phyloP scores from a whole-genome alignment of 2,329 filamentous ascomycete genomes.

The Penicillium glabrum region DNA sequence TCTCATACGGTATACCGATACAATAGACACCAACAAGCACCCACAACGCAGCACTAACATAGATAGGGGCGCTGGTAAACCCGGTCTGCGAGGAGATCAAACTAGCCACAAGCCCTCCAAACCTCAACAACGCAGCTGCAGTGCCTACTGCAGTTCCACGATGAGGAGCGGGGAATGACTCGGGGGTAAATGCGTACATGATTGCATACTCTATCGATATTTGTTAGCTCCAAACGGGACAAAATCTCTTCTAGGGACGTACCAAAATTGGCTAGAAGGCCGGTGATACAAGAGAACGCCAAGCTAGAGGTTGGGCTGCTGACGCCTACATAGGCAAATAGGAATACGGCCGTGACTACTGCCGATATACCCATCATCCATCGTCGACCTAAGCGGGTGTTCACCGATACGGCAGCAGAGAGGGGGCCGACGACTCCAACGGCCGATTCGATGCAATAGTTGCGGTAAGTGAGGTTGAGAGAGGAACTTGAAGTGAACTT shows the following conservation, averaged over 20 bases:
- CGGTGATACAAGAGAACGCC: conserved; percentile 43
- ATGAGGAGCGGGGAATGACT: conserved; percentile 29
- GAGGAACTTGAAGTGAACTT: conserved; percentile 31
- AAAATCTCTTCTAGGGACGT: background rate
- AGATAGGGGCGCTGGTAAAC: conserved; percentile 47
- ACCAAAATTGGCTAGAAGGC: conserved; percentile 45
- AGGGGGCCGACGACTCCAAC: conserved; percentile 44
- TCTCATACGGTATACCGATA: conserved; percentile 48
- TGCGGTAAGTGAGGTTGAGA: conserved; percentile 22
- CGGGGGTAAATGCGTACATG: conserved; percentile 31
- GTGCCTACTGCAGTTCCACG: conserved; percentile 28
- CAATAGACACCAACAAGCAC: conserved; percentile 44
- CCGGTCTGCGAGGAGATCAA: conserved; percentile 46
- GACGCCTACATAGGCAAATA: conserved; percentile 49
- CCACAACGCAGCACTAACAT: conserved; percentile 48
- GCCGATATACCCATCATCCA: conserved; percentile 50
- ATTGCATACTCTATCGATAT: conserved; percentile 28
- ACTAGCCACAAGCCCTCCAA: conserved; percentile 42
- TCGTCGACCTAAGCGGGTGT: conserved; percentile 43
- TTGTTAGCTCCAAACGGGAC: background rate
- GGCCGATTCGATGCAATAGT: conserved; percentile 33
- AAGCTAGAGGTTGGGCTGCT: conserved; percentile 36
- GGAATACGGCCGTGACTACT: conserved; percentile 47
- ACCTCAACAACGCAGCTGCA: conserved; percentile 32
- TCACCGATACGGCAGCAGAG: conserved; percentile 43